Evolutionary conservation across 2,329 filamentous ascomycete genomes (phyloP).

Genomic region (Lomentospora prolificans): DNA sequence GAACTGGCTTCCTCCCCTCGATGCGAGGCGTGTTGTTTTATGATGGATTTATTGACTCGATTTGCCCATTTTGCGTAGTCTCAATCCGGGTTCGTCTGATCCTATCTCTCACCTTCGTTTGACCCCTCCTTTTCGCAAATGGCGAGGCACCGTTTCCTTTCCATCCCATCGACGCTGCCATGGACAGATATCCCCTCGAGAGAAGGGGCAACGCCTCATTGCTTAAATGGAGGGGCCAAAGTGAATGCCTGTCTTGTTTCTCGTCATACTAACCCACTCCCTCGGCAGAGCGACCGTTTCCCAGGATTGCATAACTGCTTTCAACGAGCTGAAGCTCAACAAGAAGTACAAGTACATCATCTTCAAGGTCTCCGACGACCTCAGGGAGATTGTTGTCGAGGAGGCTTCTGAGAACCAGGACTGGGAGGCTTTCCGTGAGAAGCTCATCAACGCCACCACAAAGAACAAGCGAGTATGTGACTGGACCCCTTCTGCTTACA

Average conservation of each 20-base stretch:
- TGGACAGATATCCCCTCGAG: neutral
- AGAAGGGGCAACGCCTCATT: neutral
- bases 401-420: constrained; percentile 57
- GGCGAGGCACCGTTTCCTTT: too few species aligned
- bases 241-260: neutral
- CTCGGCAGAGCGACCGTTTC: constrained; percentile 57
- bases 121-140: neutral
- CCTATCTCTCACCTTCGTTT: constrained; percentile 16
- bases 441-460: constrained; percentile 62
- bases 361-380: constrained; percentile 78
- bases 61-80: constrained; percentile 31
- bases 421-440: constrained; percentile 66
- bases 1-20: neutral
- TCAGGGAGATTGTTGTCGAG: constrained; percentile 74
- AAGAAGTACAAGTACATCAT: constrained; percentile 81
- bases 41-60: neutral
- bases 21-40: neutral
- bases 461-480: constrained; percentile 57
- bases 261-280: neutral
- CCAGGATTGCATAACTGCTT: constrained; percentile 60
- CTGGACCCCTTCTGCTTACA: neutral
- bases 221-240: neutral
- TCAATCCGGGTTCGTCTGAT: constrained; percentile 54
- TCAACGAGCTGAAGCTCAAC: constrained; percentile 75
- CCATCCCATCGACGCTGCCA: neutral